These are phyloP conservation scores for Plantago lanceolata DNA, from an alignment of 305 asterid species.

Conservation along the genomic window DNA sequence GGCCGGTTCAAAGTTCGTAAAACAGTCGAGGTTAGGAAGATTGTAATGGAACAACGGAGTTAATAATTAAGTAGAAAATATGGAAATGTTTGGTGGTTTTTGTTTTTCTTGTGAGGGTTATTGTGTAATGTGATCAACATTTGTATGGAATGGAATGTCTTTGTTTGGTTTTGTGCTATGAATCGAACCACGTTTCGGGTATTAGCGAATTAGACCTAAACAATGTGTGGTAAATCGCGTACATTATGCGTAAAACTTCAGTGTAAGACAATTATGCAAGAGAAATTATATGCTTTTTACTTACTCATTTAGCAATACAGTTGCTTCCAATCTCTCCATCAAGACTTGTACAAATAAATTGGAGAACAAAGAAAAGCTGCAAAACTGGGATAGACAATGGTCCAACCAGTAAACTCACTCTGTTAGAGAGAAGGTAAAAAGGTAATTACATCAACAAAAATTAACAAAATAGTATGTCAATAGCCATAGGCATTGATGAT, in stretches of 20 bases:
- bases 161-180: too few species aligned
- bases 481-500: not conserved
- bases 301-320: constrained; percentile 9
- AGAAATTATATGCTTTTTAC: not conserved
- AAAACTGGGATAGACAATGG: constrained; percentile 17
- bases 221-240: too few species aligned
- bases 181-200: too few species aligned
- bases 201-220: too few species aligned
- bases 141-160: too few species aligned
- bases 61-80: too few species aligned
- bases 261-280: not conserved
- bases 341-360: not conserved
- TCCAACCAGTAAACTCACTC: constrained; percentile 6
- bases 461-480: not conserved
- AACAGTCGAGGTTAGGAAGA: not conserved
- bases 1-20: not conserved
- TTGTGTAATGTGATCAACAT: too few species aligned
- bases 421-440: constrained; percentile 11
- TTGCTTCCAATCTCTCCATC: constrained; percentile 7
- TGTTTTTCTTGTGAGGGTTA: too few species aligned
- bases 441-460: not conserved
- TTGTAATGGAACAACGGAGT: too few species aligned
- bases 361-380: constrained; percentile 3
- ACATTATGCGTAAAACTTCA: too few species aligned
- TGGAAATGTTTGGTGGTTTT: too few species aligned